Evolutionary conservation across 768 basidiomycete genomes (phyloP).

Genomic region (Boletus fagicola): DNA sequence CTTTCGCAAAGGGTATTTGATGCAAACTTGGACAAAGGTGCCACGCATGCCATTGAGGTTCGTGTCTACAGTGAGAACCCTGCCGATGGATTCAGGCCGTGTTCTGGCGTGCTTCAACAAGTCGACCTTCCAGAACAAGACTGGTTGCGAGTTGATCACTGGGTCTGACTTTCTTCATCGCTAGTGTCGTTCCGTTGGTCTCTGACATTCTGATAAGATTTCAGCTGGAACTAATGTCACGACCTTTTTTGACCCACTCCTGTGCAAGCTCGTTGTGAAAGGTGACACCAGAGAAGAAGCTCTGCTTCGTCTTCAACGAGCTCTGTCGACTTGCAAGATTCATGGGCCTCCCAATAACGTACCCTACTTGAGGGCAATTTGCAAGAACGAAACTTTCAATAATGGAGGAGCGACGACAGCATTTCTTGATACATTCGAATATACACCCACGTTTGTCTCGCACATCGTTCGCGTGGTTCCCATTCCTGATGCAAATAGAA

Average conservation of each 20-base stretch:
- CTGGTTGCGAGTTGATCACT: slow-evolving; percentile 63
- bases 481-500: background rate
- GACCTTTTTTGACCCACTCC: slow-evolving; percentile 55
- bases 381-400: slow-evolving; percentile 38
- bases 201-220: slow-evolving; percentile 31
- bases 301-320: slow-evolving; percentile 39
- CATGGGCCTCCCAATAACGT: slow-evolving; percentile 63
- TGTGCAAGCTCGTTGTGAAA: slow-evolving; percentile 59
- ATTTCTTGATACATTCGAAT: slow-evolving; percentile 47
- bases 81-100: slow-evolving; percentile 52
- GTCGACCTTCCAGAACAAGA: slow-evolving; percentile 42
- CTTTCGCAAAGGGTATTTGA: slow-evolving; percentile 42
- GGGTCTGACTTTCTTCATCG: slow-evolving; percentile 38
- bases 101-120: slow-evolving; percentile 59
- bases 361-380: slow-evolving; percentile 47
- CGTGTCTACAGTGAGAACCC: slow-evolving; percentile 67
- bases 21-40: slow-evolving; percentile 12
- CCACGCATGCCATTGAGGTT: slow-evolving; percentile 49
- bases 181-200: background rate
- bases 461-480: background rate
- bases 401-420: slow-evolving; percentile 46
- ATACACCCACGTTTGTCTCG: slow-evolving; percentile 37
- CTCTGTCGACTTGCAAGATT: slow-evolving; percentile 42
- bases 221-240: slow-evolving; percentile 52
- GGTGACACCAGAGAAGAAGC: slow-evolving; percentile 47